These are phyloP conservation scores for Debaryomyces sp. DNA, from an alignment of 1,139 yeast genomes.

Conservation along the genomic window DNA sequence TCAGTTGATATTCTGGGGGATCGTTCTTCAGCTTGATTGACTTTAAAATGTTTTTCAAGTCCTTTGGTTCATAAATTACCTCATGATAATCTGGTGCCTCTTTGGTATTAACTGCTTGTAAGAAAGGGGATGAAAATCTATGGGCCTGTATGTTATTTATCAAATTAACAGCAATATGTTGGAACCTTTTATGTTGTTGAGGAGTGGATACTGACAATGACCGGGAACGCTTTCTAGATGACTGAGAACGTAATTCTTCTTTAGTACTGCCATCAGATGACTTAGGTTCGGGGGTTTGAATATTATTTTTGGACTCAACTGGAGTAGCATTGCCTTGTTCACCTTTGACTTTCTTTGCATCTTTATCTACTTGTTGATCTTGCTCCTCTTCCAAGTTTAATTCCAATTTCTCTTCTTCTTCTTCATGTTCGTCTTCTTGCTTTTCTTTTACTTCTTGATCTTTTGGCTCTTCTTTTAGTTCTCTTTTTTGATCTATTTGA, in stretches of 20 bases:
- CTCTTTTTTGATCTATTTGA: slow-evolving; percentile 10
- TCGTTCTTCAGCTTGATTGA: slow-evolving; percentile 51
- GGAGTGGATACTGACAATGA: slow-evolving; percentile 32
- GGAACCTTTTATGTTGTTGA: slow-evolving; percentile 50
- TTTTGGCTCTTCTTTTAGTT: neutral
- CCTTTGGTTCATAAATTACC: slow-evolving; percentile 65
- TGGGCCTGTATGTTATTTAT: slow-evolving; percentile 69
- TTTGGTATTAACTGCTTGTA: slow-evolving; percentile 65
- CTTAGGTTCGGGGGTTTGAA: slow-evolving; percentile 10
- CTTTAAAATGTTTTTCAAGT: slow-evolving; percentile 62
- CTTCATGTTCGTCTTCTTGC: neutral
- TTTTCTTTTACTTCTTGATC: too few species aligned
- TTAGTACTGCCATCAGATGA: slow-evolving; percentile 11
- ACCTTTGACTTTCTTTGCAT: neutral
- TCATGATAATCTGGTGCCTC: slow-evolving; percentile 73
- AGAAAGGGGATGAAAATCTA: slow-evolving; percentile 73
- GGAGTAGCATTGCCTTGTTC: neutral
- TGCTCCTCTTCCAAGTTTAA: slow-evolving; percentile 8
- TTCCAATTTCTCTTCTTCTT: neutral
- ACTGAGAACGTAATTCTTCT: neutral
- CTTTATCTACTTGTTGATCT: slow-evolving; percentile 9
- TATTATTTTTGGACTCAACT: slow-evolving; percentile 11
- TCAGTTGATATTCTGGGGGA: slow-evolving; percentile 51
- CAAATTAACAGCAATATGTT: slow-evolving; percentile 58
- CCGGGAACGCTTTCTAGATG: slow-evolving; percentile 20